These are phyloP conservation scores for Epichloe uncinata DNA, from an alignment of 2,329 filamentous ascomycete species.

Conservation along the genomic window DNA sequence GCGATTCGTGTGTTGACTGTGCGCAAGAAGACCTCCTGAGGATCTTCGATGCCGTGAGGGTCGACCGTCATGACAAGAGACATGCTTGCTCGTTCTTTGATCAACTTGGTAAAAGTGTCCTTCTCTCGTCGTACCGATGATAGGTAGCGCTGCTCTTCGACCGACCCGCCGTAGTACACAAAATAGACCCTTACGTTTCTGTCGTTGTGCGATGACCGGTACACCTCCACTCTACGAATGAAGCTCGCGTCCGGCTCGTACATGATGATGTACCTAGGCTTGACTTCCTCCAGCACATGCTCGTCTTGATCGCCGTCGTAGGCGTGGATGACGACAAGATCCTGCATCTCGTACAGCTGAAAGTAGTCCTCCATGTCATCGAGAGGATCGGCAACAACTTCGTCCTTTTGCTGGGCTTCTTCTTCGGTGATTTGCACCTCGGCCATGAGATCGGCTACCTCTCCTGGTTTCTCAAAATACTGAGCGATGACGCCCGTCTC, in stretches of 20 bases:
- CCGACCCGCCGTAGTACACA: slow-evolving; percentile 87
- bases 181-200: slow-evolving; percentile 89
- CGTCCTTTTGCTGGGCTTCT: slow-evolving; percentile 62
- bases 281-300: slow-evolving; percentile 86
- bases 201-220: slow-evolving; percentile 84
- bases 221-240: slow-evolving; percentile 87
- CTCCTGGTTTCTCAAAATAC: slow-evolving; percentile 68
- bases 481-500: slow-evolving; percentile 63
- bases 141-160: slow-evolving; percentile 90
- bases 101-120: slow-evolving; percentile 86
- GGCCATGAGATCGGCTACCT: slow-evolving; percentile 71
- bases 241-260: slow-evolving; percentile 94
- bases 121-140: slow-evolving; percentile 87
- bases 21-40: slow-evolving; percentile 82
- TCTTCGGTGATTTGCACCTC: slow-evolving; percentile 71
- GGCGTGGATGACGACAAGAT: slow-evolving; percentile 77
- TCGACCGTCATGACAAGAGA: slow-evolving; percentile 72
- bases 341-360: slow-evolving; percentile 80
- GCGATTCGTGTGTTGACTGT: slow-evolving; percentile 96
- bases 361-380: slow-evolving; percentile 90
- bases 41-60: slow-evolving; percentile 55
- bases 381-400: slow-evolving; percentile 62
- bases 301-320: slow-evolving; percentile 96
- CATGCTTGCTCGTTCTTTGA: slow-evolving; percentile 91
- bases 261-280: slow-evolving; percentile 94